Evolutionary conservation across 2,329 filamentous ascomycete species (phyloP), one percentile per base, ranked within the genome.

Genomic region (Fusarium avenaceum): DNA sequence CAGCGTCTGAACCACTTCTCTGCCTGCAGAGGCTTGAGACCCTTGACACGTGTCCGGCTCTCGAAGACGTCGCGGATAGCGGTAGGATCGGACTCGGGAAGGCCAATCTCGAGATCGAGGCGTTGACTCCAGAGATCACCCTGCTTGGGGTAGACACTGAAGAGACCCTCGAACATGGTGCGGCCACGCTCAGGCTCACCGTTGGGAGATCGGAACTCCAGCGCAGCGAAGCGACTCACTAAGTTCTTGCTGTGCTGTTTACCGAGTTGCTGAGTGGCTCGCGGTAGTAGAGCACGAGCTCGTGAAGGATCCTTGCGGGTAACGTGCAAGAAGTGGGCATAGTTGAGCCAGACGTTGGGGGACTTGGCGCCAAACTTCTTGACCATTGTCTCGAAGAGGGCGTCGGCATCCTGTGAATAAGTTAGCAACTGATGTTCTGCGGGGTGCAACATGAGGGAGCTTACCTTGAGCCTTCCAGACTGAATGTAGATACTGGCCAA

Each of bases 401-500:
- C 88, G 76, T 97, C 94, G 56, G 95, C 95, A 86, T 94, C 91
- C 91, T 96, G 38, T 78, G 77, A 46, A n/a, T 17, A 35, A 65
- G 72, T 81, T 74, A 81, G 76, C 50, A 10, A 50, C 15, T 51
- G 48, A 38, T 49, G 15, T 19, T 32, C 48, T 46, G 26, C 20
- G 17, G 39, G 4, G 35, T 11, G 13, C 11, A 33, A 39, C 38
- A n/a, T 38, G 42, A 30, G 20, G 11, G 35, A 43, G 72, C 89
- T 84, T 89, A 94, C 93, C 79, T 91, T 88, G 74, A 90, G 85
- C 83, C 96, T 97, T 74, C 90, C 90, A 28, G 94, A 94, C 76
- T 96, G 92, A 72, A 98, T 97, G 82, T 96, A 97, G 77, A 97
- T 97, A 80, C 92, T 97, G 60, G 92, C 91, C 75, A 98, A 85